Evolutionary conservation across 2,329 filamentous ascomycete genomes (phyloP), one percentile per base, ranked within the genome.

Genomic region (Penicillium carneum): DNA sequence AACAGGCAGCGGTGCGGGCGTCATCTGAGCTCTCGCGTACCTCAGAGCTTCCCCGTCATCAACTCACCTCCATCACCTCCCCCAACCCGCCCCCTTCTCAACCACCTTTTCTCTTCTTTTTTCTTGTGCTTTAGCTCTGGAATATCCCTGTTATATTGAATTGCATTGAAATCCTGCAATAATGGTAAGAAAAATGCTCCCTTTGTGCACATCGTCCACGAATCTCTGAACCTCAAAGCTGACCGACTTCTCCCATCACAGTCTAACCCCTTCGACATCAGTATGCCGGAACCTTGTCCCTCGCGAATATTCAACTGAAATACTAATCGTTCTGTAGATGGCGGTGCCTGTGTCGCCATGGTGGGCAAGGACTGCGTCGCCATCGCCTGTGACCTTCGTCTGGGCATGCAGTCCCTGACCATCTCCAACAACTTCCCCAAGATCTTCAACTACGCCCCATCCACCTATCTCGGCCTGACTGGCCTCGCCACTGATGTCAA

Each of bases 351-450:
- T 82, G 93, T 98, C 70, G 94, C 94, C 81, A 98, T 98, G 95
- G 93, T 97, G 69, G 95, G 95, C 84, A 98, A 99, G 83, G 93
- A 98, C 88, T 99, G 95, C 81, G 95, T 99, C 64, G 95, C 95
- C 81, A 98, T 99, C 78, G 95, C 95, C 79, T 99, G 95, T 85
- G 95, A 99, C 82, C 92, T 99, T 69, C 94, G 95, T 67, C 92
- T 99, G 70, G 95, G 95, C 74, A 89, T 98, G 77, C 95, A 99
- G 84, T 87, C 95, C 76, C 86, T 99, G 76, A 99, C 95, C 66
- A 91, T 99, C 62, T 97, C 93, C 79, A 99, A 99, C 89, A 79
- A 98, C 89, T 98, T 98, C 86, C 95, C 95, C 84, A 99, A 99
- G 86, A 92, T 99, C 85, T 98, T 98, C 88, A 88, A 90, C 80